These are phyloP conservation scores for Beta vulgaris DNA, from an alignment of 148 eudicot genomes.

Conservation along the genomic window DNA sequence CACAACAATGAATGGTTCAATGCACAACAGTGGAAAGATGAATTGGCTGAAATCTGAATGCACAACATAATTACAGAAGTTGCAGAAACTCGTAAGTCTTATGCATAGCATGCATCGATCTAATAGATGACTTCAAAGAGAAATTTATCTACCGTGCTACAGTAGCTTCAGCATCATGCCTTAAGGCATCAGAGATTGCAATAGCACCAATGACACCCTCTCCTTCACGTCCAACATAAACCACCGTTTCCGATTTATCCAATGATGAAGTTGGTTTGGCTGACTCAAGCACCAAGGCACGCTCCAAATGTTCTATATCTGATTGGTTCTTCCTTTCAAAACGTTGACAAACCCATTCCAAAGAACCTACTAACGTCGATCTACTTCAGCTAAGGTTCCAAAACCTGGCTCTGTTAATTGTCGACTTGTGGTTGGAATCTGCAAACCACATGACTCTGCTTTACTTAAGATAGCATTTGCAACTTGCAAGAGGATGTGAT, in stretches of 20 bases:
- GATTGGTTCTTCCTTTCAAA: slow-evolving; percentile 50
- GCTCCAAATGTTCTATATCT: slow-evolving; percentile 49
- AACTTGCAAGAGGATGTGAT: slow-evolving; percentile 91
- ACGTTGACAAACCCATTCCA: slow-evolving; percentile 75
- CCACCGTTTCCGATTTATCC: slow-evolving; percentile 62
- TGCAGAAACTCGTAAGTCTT: not conserved
- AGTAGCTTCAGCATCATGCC: slow-evolving; percentile 74
- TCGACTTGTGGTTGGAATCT: slow-evolving; percentile 60
- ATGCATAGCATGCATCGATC: not conserved
- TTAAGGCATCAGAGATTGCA: slow-evolving; percentile 68
- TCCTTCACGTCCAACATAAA: slow-evolving; percentile 87
- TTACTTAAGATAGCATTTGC: slow-evolving; percentile 73
- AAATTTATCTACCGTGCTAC: slow-evolving; percentile 46
- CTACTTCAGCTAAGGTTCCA: slow-evolving; percentile 91
- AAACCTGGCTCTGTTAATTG: slow-evolving; percentile 91
- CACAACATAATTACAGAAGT: not conserved
- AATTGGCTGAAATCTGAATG: too few species aligned
- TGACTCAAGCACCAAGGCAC: slow-evolving; percentile 41
- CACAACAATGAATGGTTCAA: too few species aligned
- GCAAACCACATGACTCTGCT: slow-evolving; percentile 65
- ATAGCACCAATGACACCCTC: slow-evolving; percentile 91
- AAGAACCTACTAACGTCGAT: slow-evolving; percentile 71
- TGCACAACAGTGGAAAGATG: too few species aligned
- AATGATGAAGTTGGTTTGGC: slow-evolving; percentile 34
- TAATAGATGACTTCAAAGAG: not conserved